Conservation (phyloP, 192 early-diverging fungal species). For the Dimargaris xerosporica region DNA sequence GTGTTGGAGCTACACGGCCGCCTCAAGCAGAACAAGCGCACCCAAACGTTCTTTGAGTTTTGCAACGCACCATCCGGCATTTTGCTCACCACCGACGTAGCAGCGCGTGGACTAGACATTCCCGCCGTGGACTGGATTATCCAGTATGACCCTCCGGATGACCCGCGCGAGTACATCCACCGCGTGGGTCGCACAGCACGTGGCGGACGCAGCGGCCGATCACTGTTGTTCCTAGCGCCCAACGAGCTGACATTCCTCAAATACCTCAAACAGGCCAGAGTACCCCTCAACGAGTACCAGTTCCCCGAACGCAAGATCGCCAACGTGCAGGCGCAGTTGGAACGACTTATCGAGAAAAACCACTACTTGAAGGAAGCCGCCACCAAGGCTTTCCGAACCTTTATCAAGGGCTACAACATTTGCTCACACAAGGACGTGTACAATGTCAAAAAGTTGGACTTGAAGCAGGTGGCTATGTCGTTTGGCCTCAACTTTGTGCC, state of each 20-base stretch:
- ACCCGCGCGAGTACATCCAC: constrained; percentile 87
- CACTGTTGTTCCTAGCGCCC: constrained; percentile 89
- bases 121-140: constrained; percentile 93
- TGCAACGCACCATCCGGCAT: constrained; percentile 71
- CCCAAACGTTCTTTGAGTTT: constrained; percentile 84
- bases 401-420: constrained; percentile 88
- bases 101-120: constrained; percentile 94
- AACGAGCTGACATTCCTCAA: constrained; percentile 88
- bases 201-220: constrained; percentile 68
- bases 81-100: constrained; percentile 91
- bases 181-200: constrained; percentile 92
- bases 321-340: constrained; percentile 94
- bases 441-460: constrained; percentile 76
- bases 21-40: constrained; percentile 75
- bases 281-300: constrained; percentile 98
- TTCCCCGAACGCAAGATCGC: constrained; percentile 89
- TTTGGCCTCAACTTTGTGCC: constrained; percentile 96
- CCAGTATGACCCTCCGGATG: constrained; percentile 95
- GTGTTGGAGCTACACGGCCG: constrained; percentile 96
- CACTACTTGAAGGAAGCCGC: constrained; percentile 95
- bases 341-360: constrained; percentile 93
- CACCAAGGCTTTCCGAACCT: constrained; percentile 90
- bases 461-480: constrained; percentile 80
- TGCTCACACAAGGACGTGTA: constrained; percentile 95
- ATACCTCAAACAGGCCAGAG: constrained; percentile 96